phyloP scores from a whole-genome alignment of 768 basidiomycete genomes.

The Daedaleopsis sinensis region DNA sequence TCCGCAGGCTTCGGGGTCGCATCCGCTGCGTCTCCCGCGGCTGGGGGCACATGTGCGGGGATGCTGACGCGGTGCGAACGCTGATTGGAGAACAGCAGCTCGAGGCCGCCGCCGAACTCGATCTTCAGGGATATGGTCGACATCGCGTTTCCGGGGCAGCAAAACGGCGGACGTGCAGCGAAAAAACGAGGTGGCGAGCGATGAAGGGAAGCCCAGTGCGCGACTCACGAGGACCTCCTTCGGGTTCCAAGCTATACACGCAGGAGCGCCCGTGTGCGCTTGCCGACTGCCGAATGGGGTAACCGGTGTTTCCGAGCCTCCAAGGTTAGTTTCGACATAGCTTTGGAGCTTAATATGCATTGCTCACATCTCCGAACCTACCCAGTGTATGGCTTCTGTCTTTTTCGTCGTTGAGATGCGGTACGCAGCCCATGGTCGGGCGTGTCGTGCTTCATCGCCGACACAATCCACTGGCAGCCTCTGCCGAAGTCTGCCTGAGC shows the following conservation, averaged over 20 bases:
- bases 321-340: no score
- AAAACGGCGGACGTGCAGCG: not conserved
- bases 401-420: no score
- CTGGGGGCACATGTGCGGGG: conserved; percentile 45
- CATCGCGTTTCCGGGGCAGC: conserved; percentile 11
- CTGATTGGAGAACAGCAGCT: conserved; percentile 77
- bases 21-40: conserved; percentile 12
- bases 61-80: conserved; percentile 60
- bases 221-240: no score
- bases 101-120: conserved; percentile 85
- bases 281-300: not conserved
- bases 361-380: no score
- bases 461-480: no score
- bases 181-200: not conserved
- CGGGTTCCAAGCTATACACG: no score
- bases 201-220: not conserved
- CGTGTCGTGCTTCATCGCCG: no score
- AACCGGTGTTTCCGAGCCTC: no score
- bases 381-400: no score
- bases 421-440: no score
- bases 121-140: conserved; percentile 51
- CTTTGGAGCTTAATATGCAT: no score
- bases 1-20: conserved; percentile 50
- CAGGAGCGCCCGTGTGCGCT: not conserved
- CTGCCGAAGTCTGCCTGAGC: no score